Evolutionary conservation across 805 yeast genomes (phyloP).

Genomic region (Pichia scutulata): DNA sequence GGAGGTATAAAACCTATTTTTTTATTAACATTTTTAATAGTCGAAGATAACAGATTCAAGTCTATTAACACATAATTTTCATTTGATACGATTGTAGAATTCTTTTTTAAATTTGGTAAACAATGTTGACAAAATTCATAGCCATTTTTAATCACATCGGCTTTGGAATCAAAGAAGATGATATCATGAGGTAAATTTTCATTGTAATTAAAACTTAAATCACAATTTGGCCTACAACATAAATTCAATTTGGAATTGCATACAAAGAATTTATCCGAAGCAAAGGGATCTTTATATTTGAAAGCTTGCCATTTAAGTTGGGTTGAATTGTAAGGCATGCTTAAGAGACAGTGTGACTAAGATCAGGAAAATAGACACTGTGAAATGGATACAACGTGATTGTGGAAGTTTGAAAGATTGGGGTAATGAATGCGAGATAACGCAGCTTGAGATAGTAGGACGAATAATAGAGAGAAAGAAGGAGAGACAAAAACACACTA

Average conservation of each 20-base stretch:
- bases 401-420: too few species aligned
- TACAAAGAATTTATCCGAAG: slow-evolving; percentile 50
- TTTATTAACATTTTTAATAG: slow-evolving; percentile 50
- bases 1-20: slow-evolving; percentile 53
- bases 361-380: too few species aligned
- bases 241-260: slow-evolving; percentile 34
- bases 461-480: too few species aligned
- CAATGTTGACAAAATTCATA: slow-evolving; percentile 48
- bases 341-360: too few species aligned
- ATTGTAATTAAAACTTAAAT: slow-evolving; percentile 33
- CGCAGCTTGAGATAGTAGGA: too few species aligned
- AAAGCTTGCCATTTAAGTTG: slow-evolving; percentile 53
- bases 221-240: slow-evolving; percentile 70
- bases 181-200: slow-evolving; percentile 40
- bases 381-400: too few species aligned
- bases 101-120: slow-evolving; percentile 34
- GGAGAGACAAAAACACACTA: too few species aligned
- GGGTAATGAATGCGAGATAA: too few species aligned
- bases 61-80: slow-evolving; percentile 36
- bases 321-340: slow-evolving; percentile 25
- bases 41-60: slow-evolving; percentile 35
- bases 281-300: slow-evolving; percentile 59
- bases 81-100: slow-evolving; percentile 15
- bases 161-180: slow-evolving; percentile 33
- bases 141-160: slow-evolving; percentile 39